Percentiles rank a stretch among this genome's conserved stretches.
These are phyloP conservation scores for Aspergillus texensis DNA, from an alignment of 2,329 filamentous ascomycete genomes.

Conservation along the genomic window DNA sequence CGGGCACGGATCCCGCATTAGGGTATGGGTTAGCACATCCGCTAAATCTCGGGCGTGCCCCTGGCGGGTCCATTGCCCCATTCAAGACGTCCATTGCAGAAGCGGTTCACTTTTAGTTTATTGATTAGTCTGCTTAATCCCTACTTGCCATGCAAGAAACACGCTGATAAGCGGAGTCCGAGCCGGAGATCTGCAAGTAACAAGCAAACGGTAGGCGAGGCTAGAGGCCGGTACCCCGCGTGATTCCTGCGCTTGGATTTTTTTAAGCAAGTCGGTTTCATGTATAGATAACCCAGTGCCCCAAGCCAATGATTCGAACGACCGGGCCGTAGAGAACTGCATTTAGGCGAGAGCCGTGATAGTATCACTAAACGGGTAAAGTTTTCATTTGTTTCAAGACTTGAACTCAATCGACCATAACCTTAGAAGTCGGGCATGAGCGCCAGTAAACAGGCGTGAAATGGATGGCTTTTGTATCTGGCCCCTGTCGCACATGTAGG, in stretches of 20 bases:
- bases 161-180: slow-evolving; percentile 1
- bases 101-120: not conserved
- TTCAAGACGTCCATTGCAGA: no score
- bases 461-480: not conserved
- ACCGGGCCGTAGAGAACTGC: not conserved
- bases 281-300: not conserved
- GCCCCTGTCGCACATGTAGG: not conserved
- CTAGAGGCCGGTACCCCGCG: not conserved
- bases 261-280: not conserved
- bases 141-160: not conserved
- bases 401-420: not conserved
- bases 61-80: not conserved
- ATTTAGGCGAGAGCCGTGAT: not conserved
- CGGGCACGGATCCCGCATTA: not conserved
- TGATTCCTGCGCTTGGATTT: not conserved
- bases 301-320: not conserved
- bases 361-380: not conserved
- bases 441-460: not conserved
- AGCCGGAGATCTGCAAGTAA: not conserved
- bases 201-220: not conserved
- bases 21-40: not conserved
- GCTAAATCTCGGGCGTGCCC: not conserved
- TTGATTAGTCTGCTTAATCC: not conserved
- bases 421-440: not conserved
- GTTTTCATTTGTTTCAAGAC: not conserved